Evolutionary conservation across 2,329 filamentous ascomycete genomes (phyloP).

Genomic region (Emydomyces testavorans): DNA sequence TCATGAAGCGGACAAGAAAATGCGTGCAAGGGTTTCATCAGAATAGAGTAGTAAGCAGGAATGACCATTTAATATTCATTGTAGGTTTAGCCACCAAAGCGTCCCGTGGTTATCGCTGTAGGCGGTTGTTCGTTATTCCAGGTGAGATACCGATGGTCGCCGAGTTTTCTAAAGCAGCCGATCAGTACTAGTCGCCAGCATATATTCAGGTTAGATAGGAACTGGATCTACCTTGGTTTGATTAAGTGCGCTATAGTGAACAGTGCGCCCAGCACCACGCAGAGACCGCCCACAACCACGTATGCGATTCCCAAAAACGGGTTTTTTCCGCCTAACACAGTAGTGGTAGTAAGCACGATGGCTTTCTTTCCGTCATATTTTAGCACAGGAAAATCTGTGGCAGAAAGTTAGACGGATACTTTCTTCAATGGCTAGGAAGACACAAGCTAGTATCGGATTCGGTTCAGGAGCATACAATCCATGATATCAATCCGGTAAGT

Average conservation of each 20-base stretch:
- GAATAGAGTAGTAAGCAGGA: background rate
- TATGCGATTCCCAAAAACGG: constrained; percentile 95
- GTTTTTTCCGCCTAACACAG: constrained; percentile 89
- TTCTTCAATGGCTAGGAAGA: background rate
- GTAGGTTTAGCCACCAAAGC: constrained; percentile 26
- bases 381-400: constrained; percentile 64
- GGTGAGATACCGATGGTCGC: constrained; percentile 91
- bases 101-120: constrained; percentile 44
- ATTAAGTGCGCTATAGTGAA: constrained; percentile 88
- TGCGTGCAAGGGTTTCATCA: background rate
- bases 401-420: constrained; percentile 9
- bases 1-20: background rate
- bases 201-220: background rate
- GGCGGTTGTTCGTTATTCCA: constrained; percentile 70
- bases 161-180: constrained; percentile 62
- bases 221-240: constrained; percentile 60
- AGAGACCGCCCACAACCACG: constrained; percentile 83
- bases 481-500: constrained; percentile 66
- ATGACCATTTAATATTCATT: background rate
- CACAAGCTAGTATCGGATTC: background rate
- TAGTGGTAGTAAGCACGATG: constrained; percentile 76
- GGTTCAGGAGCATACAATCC: constrained; percentile 51
- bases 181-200: constrained; percentile 5
- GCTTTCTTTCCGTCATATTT: constrained; percentile 79
- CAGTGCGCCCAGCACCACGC: constrained; percentile 72